Percentiles rank a stretch among this genome's conserved stretches.
phyloP scores from a whole-genome alignment of 2,329 filamentous ascomycete species.

The Passalora sequoiae region DNA sequence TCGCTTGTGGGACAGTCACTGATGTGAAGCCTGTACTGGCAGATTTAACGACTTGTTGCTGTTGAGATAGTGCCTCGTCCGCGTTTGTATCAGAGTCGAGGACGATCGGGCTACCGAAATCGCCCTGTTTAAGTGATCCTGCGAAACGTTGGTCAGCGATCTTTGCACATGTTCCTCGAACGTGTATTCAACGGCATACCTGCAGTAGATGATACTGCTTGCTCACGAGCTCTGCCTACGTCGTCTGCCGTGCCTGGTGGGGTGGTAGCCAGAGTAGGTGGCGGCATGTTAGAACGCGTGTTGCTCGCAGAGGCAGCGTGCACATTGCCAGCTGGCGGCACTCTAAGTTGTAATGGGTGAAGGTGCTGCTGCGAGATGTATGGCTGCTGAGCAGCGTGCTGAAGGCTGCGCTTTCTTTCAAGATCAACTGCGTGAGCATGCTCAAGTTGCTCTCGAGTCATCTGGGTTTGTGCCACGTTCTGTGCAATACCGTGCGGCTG shows the following conservation, averaged over 20 bases:
- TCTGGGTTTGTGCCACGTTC: slow-evolving; percentile 17
- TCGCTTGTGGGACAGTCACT: slow-evolving; percentile 4
- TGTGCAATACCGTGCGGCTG: slow-evolving; percentile 23
- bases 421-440: slow-evolving; percentile 23
- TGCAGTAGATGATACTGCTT: no score
- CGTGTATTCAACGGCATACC: not conserved
- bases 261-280: slow-evolving; percentile 6
- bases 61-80: not conserved
- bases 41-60: not conserved
- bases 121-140: not conserved
- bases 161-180: not conserved
- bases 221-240: not conserved
- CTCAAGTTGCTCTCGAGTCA: slow-evolving; percentile 12
- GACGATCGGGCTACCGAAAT: slow-evolving; percentile 5
- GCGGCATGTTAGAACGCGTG: slow-evolving; percentile 5
- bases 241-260: not conserved
- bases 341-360: slow-evolving; percentile 21
- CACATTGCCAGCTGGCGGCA: slow-evolving; percentile 10
- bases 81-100: slow-evolving; percentile 4
- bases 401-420: slow-evolving; percentile 20
- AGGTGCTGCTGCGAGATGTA: slow-evolving; percentile 22
- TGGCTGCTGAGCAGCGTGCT: slow-evolving; percentile 20
- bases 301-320: not conserved
- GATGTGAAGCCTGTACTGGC: slow-evolving; percentile 3
- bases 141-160: not conserved